These are phyloP conservation scores for Plasmodium gonderi DNA, from an alignment of 169 alveolate genomes.

Conservation along the genomic window DNA sequence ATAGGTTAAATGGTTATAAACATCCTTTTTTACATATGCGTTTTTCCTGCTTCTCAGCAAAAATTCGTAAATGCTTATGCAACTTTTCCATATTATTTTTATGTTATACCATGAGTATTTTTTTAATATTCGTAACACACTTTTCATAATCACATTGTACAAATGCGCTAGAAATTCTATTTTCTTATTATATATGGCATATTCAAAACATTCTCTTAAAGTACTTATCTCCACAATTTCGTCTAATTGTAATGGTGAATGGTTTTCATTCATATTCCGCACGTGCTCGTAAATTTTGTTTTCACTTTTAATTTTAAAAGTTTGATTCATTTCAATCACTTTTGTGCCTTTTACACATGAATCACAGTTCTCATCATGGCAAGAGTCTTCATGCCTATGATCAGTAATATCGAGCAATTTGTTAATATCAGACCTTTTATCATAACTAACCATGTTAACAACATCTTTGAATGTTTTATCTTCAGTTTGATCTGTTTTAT, in stretches of 20 bases:
- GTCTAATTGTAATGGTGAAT: background rate
- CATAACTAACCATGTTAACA: background rate
- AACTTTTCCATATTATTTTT: conserved; percentile 73
- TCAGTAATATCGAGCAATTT: background rate
- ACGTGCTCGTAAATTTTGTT: background rate
- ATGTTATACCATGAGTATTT: conserved; percentile 71
- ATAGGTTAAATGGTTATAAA: conserved; percentile 61
- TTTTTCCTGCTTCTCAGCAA: conserved; percentile 60
- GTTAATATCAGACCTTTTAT: background rate
- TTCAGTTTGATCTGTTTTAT: background rate
- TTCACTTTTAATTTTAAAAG: background rate
- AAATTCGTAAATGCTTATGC: conserved; percentile 51
- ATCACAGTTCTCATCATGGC: background rate
- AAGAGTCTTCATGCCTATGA: background rate
- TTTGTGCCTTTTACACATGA: background rate
- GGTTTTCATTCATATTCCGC: background rate
- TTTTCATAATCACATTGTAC: conserved; percentile 30
- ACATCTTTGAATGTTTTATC: background rate
- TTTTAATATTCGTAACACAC: conserved; percentile 38
- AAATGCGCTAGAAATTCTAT: conserved; percentile 26
- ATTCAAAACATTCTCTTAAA: conserved; percentile 1
- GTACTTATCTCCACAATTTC: conserved; percentile 24
- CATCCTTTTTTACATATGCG: conserved; percentile 42
- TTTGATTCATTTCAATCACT: background rate
- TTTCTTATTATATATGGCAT: conserved; percentile 2